Percentiles rank a stretch among this genome's conserved stretches.
These are phyloP conservation scores for Kwoniella sp. DNA, from an alignment of 768 basidiomycete species.

Conservation along the genomic window DNA sequence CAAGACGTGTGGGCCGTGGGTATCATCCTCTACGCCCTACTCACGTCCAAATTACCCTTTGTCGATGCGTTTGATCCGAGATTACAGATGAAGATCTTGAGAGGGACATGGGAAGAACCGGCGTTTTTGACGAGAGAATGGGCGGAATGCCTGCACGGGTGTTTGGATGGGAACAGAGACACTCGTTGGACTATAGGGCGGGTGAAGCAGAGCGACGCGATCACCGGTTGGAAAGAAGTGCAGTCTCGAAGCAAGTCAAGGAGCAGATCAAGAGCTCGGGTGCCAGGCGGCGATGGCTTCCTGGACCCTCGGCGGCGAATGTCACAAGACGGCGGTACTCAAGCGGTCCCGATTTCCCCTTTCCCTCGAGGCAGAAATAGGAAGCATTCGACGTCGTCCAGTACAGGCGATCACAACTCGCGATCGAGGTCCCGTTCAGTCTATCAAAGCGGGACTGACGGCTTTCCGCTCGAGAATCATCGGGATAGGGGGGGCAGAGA, in stretches of 20 bases:
- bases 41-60: slow-evolving; percentile 85
- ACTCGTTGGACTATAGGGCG: slow-evolving; percentile 77
- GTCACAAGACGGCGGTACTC: slow-evolving; percentile 5
- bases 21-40: slow-evolving; percentile 79
- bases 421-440: neutral
- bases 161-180: slow-evolving; percentile 67
- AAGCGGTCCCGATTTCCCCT: slow-evolving; percentile 29
- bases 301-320: slow-evolving; percentile 10
- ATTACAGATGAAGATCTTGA: slow-evolving; percentile 85
- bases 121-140: slow-evolving; percentile 55
- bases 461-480: neutral
- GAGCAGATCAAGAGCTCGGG: slow-evolving; percentile 30
- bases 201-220: slow-evolving; percentile 67
- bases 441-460: neutral
- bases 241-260: slow-evolving; percentile 41
- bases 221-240: slow-evolving; percentile 49
- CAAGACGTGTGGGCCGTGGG: slow-evolving; percentile 98
- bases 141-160: slow-evolving; percentile 69
- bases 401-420: too few species aligned
- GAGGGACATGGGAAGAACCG: slow-evolving; percentile 64
- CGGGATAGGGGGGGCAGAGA: neutral
- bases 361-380: slow-evolving; percentile 4
- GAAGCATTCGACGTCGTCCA: slow-evolving; percentile 11
- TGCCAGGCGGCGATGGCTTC: slow-evolving; percentile 17
- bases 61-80: slow-evolving; percentile 86